Conservation (phyloP, 2,329 filamentous ascomycete species). For the Alternaria panax region DNA sequence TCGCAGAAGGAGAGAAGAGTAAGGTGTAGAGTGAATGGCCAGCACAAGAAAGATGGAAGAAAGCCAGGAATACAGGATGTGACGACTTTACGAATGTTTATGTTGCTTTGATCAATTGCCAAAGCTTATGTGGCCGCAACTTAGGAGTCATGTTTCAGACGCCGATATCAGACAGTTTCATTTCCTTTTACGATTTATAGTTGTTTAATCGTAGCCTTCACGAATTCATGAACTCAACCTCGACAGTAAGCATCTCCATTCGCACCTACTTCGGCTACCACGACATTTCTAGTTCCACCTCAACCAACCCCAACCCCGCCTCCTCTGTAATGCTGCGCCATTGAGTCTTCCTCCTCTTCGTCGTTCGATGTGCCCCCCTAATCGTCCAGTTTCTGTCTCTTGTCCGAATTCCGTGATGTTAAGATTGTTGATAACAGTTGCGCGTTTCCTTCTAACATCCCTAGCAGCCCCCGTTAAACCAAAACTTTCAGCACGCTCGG, state of each 20-base stretch:
- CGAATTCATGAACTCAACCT: background rate
- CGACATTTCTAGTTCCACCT: background rate
- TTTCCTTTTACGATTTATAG: background rate
- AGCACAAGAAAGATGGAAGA: background rate
- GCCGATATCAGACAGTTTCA: rapidly evolving
- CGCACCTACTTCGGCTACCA: background rate
- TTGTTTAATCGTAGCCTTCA: background rate
- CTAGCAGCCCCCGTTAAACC: background rate
- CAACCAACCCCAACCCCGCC: background rate
- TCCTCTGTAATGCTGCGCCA: background rate
- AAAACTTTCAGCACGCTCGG: background rate
- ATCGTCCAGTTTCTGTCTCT: background rate
- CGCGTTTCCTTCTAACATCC: background rate
- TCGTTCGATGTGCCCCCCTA: background rate
- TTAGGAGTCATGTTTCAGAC: background rate
- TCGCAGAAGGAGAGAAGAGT: background rate
- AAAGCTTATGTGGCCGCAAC: background rate
- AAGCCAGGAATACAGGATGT: background rate
- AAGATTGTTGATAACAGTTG: background rate
- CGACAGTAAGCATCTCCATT: background rate
- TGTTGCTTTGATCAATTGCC: background rate
- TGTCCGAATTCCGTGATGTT: too few species aligned
- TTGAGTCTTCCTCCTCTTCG: background rate
- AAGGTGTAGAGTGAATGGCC: background rate
- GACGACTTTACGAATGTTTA: background rate